Percentiles rank a stretch among this genome's conserved stretches.
Evolutionary conservation across 2,329 filamentous ascomycete genomes (phyloP).

Genomic region (Pseudocercospora macadamiae): DNA sequence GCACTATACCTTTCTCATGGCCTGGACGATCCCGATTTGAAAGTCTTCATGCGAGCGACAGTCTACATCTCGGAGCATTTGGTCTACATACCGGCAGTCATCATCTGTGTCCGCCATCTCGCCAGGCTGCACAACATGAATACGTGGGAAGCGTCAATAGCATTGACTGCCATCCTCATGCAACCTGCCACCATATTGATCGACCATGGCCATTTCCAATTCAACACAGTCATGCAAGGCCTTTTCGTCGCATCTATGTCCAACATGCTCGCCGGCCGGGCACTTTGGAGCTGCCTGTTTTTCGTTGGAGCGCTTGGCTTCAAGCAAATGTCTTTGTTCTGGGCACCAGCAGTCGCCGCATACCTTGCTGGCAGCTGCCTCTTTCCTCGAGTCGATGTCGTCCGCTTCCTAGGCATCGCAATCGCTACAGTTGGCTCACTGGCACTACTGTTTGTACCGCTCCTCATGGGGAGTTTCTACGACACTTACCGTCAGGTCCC

Average conservation of each 20-base stretch:
- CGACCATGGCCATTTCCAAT: constrained; percentile 96
- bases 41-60: constrained; percentile 94
- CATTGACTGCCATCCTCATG: constrained; percentile 86
- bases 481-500: constrained; percentile 68
- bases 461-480: constrained; percentile 72
- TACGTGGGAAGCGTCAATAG: constrained; percentile 77
- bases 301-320: constrained; percentile 94
- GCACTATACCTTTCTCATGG: constrained; percentile 80
- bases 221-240: constrained; percentile 98
- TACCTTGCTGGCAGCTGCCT: constrained; percentile 86
- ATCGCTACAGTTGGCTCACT: constrained; percentile 74
- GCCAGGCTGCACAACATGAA: constrained; percentile 75
- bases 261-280: constrained; percentile 80
- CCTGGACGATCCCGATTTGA: constrained; percentile 75
- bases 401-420: constrained; percentile 74
- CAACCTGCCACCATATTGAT: constrained; percentile 89
- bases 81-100: constrained; percentile 79
- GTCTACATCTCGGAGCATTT: constrained; percentile 91
- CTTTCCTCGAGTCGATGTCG: constrained; percentile 69
- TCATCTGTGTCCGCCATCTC: constrained; percentile 83
- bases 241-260: constrained; percentile 85
- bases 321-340: constrained; percentile 99
- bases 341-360: constrained; percentile 88
- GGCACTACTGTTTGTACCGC: constrained; percentile 71
- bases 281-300: constrained; percentile 87